These are phyloP conservation scores for Starmerella powellii DNA, from an alignment of 805 yeast genomes.

Conservation along the genomic window DNA sequence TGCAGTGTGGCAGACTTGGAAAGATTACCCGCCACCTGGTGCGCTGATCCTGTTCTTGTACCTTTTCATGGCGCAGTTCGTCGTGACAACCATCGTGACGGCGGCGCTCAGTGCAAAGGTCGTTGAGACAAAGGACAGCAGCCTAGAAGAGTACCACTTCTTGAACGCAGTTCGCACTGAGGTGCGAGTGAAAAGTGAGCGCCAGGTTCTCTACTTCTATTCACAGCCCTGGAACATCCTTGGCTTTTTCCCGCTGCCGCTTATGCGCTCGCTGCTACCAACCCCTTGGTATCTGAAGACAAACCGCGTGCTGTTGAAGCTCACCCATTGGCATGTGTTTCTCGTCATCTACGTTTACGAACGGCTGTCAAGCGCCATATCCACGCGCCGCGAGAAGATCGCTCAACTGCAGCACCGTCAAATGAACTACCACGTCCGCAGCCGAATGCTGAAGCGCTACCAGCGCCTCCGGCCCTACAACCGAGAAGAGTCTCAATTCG, in stretches of 20 bases:
- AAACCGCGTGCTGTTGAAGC: slow-evolving; percentile 29
- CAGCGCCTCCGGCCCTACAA: neutral
- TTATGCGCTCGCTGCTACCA: slow-evolving; percentile 27
- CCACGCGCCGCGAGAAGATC: slow-evolving; percentile 14
- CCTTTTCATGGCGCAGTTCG: slow-evolving; percentile 43
- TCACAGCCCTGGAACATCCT: slow-evolving; percentile 31
- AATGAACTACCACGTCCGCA: slow-evolving; percentile 16
- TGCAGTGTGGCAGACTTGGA: slow-evolving; percentile 48
- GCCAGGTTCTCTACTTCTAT: slow-evolving; percentile 29
- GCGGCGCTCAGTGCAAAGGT: slow-evolving; percentile 38
- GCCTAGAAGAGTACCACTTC: slow-evolving; percentile 32
- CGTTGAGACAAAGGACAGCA: slow-evolving; percentile 28
- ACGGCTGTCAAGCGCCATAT: slow-evolving; percentile 14
- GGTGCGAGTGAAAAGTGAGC: slow-evolving; percentile 30
- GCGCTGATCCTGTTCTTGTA: slow-evolving; percentile 39
- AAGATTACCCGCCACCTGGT: slow-evolving; percentile 37
- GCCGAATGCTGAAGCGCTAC: slow-evolving; percentile 4
- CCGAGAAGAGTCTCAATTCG: neutral
- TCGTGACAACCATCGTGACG: slow-evolving; percentile 43
- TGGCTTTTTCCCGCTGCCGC: slow-evolving; percentile 26
- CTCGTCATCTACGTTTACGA: slow-evolving; percentile 29
- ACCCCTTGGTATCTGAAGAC: slow-evolving; percentile 26
- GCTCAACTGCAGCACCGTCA: slow-evolving; percentile 17
- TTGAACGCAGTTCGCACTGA: slow-evolving; percentile 31
- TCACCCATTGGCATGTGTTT: slow-evolving; percentile 31